These are phyloP conservation scores for Herpetomonas muscarum DNA, from an alignment of 208 protist genomes.

Conservation along the genomic window DNA sequence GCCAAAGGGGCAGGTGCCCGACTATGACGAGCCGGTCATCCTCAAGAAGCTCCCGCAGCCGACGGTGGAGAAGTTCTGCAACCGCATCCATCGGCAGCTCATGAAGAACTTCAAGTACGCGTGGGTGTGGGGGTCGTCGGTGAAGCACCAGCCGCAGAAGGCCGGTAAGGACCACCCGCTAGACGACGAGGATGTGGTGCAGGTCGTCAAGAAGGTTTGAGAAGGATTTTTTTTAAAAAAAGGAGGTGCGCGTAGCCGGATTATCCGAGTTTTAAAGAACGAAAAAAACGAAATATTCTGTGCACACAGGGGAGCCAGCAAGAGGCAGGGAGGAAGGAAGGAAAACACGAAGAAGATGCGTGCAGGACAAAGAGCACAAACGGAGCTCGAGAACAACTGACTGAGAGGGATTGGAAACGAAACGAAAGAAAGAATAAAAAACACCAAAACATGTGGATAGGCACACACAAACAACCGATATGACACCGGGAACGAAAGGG, in stretches of 20 bases:
- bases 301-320: too few species aligned
- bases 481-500: too few species aligned
- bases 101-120: slow-evolving; percentile 98
- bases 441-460: slow-evolving; percentile 2
- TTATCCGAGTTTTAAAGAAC: not conserved
- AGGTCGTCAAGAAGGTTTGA: slow-evolving; percentile 97
- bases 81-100: slow-evolving; percentile 96
- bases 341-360: too few species aligned
- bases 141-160: slow-evolving; percentile 97
- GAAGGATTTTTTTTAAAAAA: not conserved
- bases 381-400: too few species aligned
- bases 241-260: not conserved
- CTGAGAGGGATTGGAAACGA: slow-evolving; percentile 1
- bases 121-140: slow-evolving; percentile 97
- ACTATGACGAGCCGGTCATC: slow-evolving; percentile 98
- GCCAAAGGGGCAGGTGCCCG: slow-evolving; percentile 95
- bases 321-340: too few species aligned
- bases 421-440: slow-evolving; percentile 12
- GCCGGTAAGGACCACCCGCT: slow-evolving; percentile 97
- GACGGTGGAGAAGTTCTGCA: slow-evolving; percentile 96
- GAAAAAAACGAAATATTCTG: slow-evolving; percentile 10
- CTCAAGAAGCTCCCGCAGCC: slow-evolving; percentile 80
- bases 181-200: slow-evolving; percentile 98
- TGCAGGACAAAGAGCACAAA: too few species aligned
- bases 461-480: too few species aligned